phyloP scores from a whole-genome alignment of 495 filamentous ascomycete genomes.

The Talaromyces wortmannii region DNA sequence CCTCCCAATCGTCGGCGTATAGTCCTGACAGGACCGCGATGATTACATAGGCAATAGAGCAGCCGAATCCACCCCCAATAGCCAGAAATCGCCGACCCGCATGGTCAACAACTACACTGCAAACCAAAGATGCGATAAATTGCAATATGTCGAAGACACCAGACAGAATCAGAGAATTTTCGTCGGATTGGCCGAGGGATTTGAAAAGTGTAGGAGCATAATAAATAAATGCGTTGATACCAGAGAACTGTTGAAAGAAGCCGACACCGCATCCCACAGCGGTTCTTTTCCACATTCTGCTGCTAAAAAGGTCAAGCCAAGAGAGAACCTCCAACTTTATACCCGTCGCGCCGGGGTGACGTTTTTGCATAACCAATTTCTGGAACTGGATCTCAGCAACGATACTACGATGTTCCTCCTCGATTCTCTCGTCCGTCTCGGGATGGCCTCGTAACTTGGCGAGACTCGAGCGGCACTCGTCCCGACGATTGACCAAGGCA shows the following conservation, averaged over 20 bases:
- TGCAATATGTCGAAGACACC: constrained; percentile 19
- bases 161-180: constrained; percentile 18
- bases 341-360: constrained; percentile 5
- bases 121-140: constrained; percentile 10
- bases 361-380: constrained; percentile 6
- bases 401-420: constrained; percentile 15
- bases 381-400: constrained; percentile 15
- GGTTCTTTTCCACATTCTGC: background rate
- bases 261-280: background rate
- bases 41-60: constrained; percentile 12
- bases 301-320: background rate
- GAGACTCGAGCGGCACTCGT: constrained; percentile 50
- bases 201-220: constrained; percentile 22
- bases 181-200: constrained; percentile 11
- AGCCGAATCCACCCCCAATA: constrained; percentile 12
- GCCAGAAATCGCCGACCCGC: constrained; percentile 14
- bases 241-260: constrained; percentile 14
- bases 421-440: constrained; percentile 9
- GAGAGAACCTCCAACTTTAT: background rate
- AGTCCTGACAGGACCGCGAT: constrained; percentile 13
- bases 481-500: constrained; percentile 54
- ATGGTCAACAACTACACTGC: constrained; percentile 12
- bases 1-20: constrained; percentile 12
- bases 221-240: constrained; percentile 23
- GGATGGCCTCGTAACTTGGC: constrained; percentile 19